Percentiles rank a stretch among this genome's conserved stretches.
Conservation (phyloP, 306 rosid genomes). For the Dicorynia guianensis region DNA sequence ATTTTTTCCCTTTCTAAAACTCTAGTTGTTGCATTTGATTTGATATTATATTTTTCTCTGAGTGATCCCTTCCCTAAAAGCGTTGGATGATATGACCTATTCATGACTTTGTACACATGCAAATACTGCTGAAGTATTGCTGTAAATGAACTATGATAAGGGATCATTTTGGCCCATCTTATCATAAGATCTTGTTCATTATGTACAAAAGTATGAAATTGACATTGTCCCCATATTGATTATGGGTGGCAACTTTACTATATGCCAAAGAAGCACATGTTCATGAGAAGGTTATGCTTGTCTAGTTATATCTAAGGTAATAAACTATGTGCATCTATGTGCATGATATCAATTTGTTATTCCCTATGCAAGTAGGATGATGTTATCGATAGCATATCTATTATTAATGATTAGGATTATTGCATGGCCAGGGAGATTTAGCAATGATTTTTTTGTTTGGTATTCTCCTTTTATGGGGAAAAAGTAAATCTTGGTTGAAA, state of each 20-base stretch:
- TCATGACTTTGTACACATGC: not conserved
- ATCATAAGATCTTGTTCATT: not conserved
- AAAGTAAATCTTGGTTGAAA: not conserved
- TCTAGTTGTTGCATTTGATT: not conserved
- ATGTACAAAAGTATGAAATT: no score
- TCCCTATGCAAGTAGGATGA: not conserved
- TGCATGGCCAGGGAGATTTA: not conserved
- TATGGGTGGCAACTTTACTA: no score
- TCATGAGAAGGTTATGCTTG: no score
- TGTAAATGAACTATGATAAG: not conserved
- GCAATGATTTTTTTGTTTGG: no score
- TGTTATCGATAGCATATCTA: not conserved
- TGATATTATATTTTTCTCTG: not conserved
- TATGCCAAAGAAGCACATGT: no score
- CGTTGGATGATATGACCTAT: not conserved
- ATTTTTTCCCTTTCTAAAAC: not conserved
- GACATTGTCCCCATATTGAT: no score
- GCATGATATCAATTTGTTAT: not conserved
- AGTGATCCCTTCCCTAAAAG: not conserved
- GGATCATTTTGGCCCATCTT: not conserved
- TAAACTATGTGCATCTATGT: no score
- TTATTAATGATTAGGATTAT: not conserved
- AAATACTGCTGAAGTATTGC: not conserved
- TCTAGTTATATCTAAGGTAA: no score
- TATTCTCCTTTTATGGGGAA: not conserved